A percentile compares a stretch with the other conserved stretches of the same genome.
Conservation (phyloP, 371 early-diverging fungal genomes). For the Circinella minor region DNA sequence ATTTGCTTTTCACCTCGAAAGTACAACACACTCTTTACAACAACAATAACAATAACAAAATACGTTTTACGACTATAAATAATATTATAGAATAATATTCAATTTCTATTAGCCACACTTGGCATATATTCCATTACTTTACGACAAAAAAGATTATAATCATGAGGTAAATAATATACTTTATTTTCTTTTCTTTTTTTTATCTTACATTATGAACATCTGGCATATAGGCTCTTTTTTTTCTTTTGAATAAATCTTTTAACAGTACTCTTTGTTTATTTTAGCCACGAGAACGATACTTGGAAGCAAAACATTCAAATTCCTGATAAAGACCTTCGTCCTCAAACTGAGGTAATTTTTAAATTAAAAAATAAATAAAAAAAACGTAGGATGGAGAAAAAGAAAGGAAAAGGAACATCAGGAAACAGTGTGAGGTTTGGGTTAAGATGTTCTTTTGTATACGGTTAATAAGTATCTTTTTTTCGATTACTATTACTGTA, state of each 20-base stretch:
- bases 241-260: no score
- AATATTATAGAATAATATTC: background rate
- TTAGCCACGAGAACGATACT: slow-evolving; percentile 65
- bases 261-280: background rate
- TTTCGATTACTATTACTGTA: no score
- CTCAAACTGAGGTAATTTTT: slow-evolving; percentile 79
- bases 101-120: background rate
- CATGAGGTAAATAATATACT: background rate
- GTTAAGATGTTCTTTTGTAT: no score
- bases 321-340: slow-evolving; percentile 85
- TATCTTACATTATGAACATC: no score
- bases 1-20: background rate
- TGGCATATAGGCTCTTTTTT: no score
- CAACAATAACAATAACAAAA: no score
- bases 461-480: no score
- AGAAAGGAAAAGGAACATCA: background rate
- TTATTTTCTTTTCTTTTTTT: background rate
- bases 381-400: background rate
- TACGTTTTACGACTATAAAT: background rate
- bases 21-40: background rate
- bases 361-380: background rate
- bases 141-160: background rate
- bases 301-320: slow-evolving; percentile 80
- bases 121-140: background rate
- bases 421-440: background rate